A percentile compares a stretch with the other conserved stretches of the same genome.
These are phyloP conservation scores for Isatis tinctoria DNA, from an alignment of 345 rosid species.

Conservation along the genomic window DNA sequence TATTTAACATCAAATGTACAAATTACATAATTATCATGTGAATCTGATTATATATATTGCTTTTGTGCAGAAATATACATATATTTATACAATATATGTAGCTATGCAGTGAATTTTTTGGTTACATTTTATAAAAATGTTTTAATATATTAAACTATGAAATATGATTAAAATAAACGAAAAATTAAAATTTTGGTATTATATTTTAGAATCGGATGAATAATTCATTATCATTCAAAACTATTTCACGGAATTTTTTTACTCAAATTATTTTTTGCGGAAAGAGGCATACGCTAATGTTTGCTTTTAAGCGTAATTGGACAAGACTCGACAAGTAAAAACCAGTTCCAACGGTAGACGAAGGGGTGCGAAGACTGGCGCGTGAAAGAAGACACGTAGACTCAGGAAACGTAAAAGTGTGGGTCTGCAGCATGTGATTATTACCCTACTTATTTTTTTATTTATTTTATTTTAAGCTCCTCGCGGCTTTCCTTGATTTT, in stretches of 20 bases:
- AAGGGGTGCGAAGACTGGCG: conserved; percentile 15
- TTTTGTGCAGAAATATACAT: no score
- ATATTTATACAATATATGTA: no score
- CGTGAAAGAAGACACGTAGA: conserved; percentile 35
- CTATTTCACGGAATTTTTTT: background rate
- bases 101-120: no score
- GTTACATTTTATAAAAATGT: no score
- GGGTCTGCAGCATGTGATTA: conserved; percentile 33
- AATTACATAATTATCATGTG: no score
- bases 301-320: background rate
- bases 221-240: background rate
- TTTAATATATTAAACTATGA: no score
- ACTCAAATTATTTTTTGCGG: no score
- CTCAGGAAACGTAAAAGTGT: conserved; percentile 24
- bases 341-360: conserved; percentile 42
- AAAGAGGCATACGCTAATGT: background rate
- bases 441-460: background rate
- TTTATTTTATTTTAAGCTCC: conserved; percentile 10
- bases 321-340: background rate
- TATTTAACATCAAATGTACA: no score
- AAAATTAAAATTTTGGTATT: no score
- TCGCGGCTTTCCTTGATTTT: conserved; percentile 31
- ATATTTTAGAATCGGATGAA: no score
- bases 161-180: no score
- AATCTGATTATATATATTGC: no score